Evolutionary conservation across 768 basidiomycete species (phyloP), one percentile per base, ranked within the genome.

Genomic region (Melanogaster broomeanus): DNA sequence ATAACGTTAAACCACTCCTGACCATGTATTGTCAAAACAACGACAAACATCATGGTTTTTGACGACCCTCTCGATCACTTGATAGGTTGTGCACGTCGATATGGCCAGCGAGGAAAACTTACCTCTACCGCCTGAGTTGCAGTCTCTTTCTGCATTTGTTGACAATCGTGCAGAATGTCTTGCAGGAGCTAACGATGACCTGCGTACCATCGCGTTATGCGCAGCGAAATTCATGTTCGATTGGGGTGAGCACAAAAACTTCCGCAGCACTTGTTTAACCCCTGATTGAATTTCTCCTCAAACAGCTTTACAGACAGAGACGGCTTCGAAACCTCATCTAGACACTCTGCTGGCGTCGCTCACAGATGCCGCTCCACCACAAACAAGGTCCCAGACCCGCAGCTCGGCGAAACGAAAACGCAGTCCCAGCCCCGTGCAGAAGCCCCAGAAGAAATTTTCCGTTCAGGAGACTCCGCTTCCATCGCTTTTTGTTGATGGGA

Each of bases 171-270:
- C 80, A 22, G 81, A 87, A 63, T 72, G 70, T 8, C 70, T 91
- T 53, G 79, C 80, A n/a, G 62, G 68, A 10, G 82, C 84, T 40
- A 81, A 72, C 64, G 58, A 69, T 41, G 78, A 79, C 37, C 74
- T 90, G 25, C 77, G 78, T 38, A 63, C 68, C 46, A 78, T 82
- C 44, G 84, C 88, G 16, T 71, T 93, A 24, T 66, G 72, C 47
- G 88, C 88, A n/a, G 71, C 85, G 19, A 88, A 90, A 72, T 82
- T 79, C 61, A 68, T 90, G 13, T 93, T 91, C 58, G 87, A 92
- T 66, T 70, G 85, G 45, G 86, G 90, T 90, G 65, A 55, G 84
- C 65, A 33, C 10, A 21, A 19, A 49, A 37, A 53, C 21, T 45
- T 45, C 25, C 30, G n/a, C n/a, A 56, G 16, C 37, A 45, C 31